Percentiles rank a stretch among this genome's conserved stretches.
These are phyloP conservation scores for Tieghemostelium lacteum DNA, from an alignment of 78 protist genomes.

Conservation along the genomic window DNA sequence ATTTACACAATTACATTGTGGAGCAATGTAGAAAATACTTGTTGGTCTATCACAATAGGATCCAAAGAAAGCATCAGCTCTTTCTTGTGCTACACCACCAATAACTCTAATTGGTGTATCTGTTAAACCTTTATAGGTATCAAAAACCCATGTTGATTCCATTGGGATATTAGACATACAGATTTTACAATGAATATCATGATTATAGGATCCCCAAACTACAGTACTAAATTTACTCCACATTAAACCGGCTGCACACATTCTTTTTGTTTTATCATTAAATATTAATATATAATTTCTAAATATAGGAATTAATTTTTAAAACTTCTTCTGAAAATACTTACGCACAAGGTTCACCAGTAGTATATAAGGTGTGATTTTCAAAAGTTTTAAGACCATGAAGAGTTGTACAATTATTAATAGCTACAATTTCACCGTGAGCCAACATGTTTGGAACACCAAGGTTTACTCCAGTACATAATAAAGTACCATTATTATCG, in stretches of 20 bases:
- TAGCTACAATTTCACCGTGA: slow-evolving; percentile 55
- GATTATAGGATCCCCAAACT: slow-evolving; percentile 36
- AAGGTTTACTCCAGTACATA: slow-evolving; percentile 31
- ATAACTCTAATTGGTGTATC: slow-evolving; percentile 1
- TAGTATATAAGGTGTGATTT: slow-evolving; percentile 25
- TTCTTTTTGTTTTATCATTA: not conserved
- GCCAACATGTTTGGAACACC: slow-evolving; percentile 57
- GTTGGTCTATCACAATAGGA: slow-evolving; percentile 18
- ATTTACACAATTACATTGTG: slow-evolving; percentile 33
- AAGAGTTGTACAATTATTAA: slow-evolving; percentile 38
- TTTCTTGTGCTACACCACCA: slow-evolving; percentile 20
- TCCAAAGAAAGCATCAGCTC: slow-evolving; percentile 25
- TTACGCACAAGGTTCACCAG: slow-evolving; percentile 59
- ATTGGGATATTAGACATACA: slow-evolving; percentile 55
- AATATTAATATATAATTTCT: not conserved
- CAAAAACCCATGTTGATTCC: slow-evolving; percentile 30
- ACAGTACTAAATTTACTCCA: slow-evolving; percentile 47
- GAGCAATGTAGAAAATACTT: slow-evolving; percentile 19
- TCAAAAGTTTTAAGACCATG: not conserved
- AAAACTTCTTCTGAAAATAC: not conserved
- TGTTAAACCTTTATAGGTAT: slow-evolving; percentile 30
- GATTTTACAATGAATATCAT: slow-evolving; percentile 1
- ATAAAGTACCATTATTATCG: slow-evolving; percentile 1
- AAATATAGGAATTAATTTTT: not conserved
- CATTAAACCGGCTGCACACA: not conserved